Base-by-base conservation (phyloP, 345 rosid genomes). In the Linum lewisii region DNA sequence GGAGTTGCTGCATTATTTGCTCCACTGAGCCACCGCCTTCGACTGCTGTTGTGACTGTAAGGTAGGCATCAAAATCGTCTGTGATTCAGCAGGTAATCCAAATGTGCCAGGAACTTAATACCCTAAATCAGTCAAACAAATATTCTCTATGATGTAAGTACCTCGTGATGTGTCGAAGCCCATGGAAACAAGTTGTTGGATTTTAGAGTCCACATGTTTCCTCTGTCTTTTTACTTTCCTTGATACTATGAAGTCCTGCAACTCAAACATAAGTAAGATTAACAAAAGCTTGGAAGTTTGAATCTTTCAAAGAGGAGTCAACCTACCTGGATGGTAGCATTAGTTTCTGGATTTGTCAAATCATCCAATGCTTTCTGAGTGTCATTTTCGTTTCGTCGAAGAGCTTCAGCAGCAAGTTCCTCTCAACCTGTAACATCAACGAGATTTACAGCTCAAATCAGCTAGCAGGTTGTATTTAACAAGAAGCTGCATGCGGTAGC, bases 361-460 rank as follows among this genome's bases (percentile, higher is more conserved):
- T 81, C 96, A 75, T 91, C 95, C 73, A 91, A 81, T 18, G 98
- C 96, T 64, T 79, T 77, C 61, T 88, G 75, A 36, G 82, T 69
- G 66, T 86, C 88, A 61, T 91, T 88, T 72, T 91, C 98, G 71
- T 86, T 82, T 78, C 88, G 86, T 72, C 93, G 74, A 54, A 88
- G 90, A 63, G 96, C 81, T 77, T 92, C 96, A 29, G 93, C 95
- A 76, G 84, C 88, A 66, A 92, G 93, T 50, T 74, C 82, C 77
- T 92, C 62, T 74, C 90, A 80, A 92, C 77, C 98, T 92, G 84
- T 78, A 69, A 77, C 65, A 53, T 37, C 21, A 32, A 55, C 32
- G 21, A 57, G 49, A 21, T 25, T 59, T 61, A 49, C 42, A 51
- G 42, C 65, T 53, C n/a, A 56, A 19, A 23, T 14, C 32, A 10